A percentile compares a stretch with the other conserved stretches of the same genome.
These are phyloP conservation scores for Tolypocladium amazonense DNA, from an alignment of 2,329 filamentous ascomycete genomes.

Conservation along the genomic window DNA sequence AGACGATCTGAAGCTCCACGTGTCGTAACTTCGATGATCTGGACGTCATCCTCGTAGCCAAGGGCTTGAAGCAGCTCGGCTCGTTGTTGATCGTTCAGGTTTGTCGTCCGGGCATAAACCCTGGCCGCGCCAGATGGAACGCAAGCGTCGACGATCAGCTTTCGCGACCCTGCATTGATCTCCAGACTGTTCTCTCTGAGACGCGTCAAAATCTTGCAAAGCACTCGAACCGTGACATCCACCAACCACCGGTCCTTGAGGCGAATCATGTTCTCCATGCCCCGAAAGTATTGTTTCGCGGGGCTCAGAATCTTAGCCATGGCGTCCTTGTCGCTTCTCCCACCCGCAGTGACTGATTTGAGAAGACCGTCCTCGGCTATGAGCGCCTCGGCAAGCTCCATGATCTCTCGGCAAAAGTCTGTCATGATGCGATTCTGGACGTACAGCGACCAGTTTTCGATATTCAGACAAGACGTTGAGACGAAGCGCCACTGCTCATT, in stretches of 20 bases:
- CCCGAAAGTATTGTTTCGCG: constrained; percentile 41
- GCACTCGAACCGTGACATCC: constrained; percentile 67
- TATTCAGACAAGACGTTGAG: constrained; percentile 69
- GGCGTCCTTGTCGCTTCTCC: constrained; percentile 24
- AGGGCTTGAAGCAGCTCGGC: constrained; percentile 64
- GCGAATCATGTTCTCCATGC: constrained; percentile 79
- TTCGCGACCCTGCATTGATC: constrained; percentile 48
- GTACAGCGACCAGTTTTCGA: constrained; percentile 70
- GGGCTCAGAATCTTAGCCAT: constrained; percentile 29
- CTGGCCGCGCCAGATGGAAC: constrained; percentile 43
- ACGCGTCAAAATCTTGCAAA: constrained; percentile 73
- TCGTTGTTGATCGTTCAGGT: constrained; percentile 71
- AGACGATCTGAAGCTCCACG: constrained; percentile 10
- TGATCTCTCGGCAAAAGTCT: constrained; percentile 87
- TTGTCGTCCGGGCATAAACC: constrained; percentile 57
- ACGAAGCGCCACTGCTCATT: constrained; percentile 71
- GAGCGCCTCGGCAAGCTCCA: constrained; percentile 81
- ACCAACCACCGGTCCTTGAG: constrained; percentile 82
- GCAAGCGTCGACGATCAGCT: constrained; percentile 56
- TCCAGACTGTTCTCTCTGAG: constrained; percentile 69
- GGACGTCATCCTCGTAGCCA: constrained; percentile 45
- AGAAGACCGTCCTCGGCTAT: constrained; percentile 81
- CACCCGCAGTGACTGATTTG: constrained; percentile 46
- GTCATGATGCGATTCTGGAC: constrained; percentile 73
- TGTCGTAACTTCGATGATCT: constrained; percentile 30